Evolutionary conservation across 1,139 yeast species (phyloP).

Genomic region (Meyerozyma smithsonii): DNA sequence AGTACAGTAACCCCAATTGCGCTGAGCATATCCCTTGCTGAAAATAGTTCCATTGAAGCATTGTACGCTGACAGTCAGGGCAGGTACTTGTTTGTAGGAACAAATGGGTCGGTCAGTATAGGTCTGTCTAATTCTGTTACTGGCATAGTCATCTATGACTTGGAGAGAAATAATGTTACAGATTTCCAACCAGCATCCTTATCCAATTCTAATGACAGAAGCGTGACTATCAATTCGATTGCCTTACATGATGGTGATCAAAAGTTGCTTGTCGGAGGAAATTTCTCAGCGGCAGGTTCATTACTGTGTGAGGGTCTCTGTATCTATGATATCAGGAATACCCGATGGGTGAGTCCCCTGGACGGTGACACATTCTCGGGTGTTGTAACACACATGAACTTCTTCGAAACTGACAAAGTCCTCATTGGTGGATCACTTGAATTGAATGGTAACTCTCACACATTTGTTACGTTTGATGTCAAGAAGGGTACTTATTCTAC

Average conservation of each 20-base stretch:
- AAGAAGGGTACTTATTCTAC: slow-evolving; percentile 22
- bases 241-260: slow-evolving; percentile 46
- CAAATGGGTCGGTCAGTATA: slow-evolving; percentile 39
- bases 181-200: slow-evolving; percentile 46
- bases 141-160: slow-evolving; percentile 51
- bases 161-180: slow-evolving; percentile 34
- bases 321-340: slow-evolving; percentile 53
- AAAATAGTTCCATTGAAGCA: slow-evolving; percentile 31
- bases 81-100: slow-evolving; percentile 45
- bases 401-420: slow-evolving; percentile 45
- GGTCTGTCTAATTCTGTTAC: slow-evolving; percentile 20
- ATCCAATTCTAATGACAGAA: slow-evolving; percentile 18
- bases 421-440: slow-evolving; percentile 62
- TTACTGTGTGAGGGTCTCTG: slow-evolving; percentile 62
- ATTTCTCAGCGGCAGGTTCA: slow-evolving; percentile 58
- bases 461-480: slow-evolving; percentile 53
- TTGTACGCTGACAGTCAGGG: slow-evolving; percentile 37
- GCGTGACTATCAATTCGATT: slow-evolving; percentile 47
- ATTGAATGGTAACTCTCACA: slow-evolving; percentile 28
- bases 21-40: slow-evolving; percentile 34
- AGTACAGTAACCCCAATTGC: slow-evolving; percentile 22
- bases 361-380: slow-evolving; percentile 42
- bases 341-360: slow-evolving; percentile 52
- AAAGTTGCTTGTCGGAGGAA: slow-evolving; percentile 71
- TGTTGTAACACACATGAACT: slow-evolving; percentile 48